These are phyloP conservation scores for Sphagnurus paluster DNA, from an alignment of 1,284 basidiomycete species.

Conservation along the genomic window DNA sequence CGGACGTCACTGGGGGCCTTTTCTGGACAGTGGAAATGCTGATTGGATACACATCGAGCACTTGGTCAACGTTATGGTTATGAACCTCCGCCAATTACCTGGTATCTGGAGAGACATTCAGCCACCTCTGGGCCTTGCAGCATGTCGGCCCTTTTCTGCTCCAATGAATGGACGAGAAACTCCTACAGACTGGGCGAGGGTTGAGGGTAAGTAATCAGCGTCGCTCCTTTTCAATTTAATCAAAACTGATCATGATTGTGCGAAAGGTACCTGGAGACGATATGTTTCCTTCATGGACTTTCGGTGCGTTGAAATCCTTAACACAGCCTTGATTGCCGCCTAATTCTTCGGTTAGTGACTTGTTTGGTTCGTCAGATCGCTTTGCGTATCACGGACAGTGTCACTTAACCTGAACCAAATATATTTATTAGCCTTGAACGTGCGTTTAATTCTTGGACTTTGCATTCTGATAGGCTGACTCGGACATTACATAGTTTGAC, in stretches of 20 bases:
- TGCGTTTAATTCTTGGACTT: too few relatives aligned
- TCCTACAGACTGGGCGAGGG: conserved; percentile 64
- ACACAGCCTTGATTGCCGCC: background rate
- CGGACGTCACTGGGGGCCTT: conserved; percentile 59
- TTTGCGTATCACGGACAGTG: background rate
- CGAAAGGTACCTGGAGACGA: conserved; percentile 58
- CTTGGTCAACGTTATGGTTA: conserved; percentile 55
- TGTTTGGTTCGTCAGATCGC: conserved; percentile 46
- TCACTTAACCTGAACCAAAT: background rate
- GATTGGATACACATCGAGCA: conserved; percentile 65
- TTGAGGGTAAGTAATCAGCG: conserved; percentile 48
- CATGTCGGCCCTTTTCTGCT: conserved; percentile 52
- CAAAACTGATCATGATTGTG: conserved; percentile 2
- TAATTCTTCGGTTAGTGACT: conserved; percentile 38
- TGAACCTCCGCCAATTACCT: conserved; percentile 56
- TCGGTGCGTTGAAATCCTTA: conserved; percentile 41
- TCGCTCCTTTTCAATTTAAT: background rate
- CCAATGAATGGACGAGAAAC: conserved; percentile 31
- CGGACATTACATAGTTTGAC: conserved; percentile 13
- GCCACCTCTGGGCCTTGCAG: conserved; percentile 51
- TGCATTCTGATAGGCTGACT: too few relatives aligned
- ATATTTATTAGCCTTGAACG: conserved; percentile 60
- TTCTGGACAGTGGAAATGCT: conserved; percentile 37
- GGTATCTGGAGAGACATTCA: conserved; percentile 33
- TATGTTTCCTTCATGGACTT: conserved; percentile 78